Conservation (phyloP, 2,329 filamentous ascomycete species). For the Monosporascus ibericus region DNA sequence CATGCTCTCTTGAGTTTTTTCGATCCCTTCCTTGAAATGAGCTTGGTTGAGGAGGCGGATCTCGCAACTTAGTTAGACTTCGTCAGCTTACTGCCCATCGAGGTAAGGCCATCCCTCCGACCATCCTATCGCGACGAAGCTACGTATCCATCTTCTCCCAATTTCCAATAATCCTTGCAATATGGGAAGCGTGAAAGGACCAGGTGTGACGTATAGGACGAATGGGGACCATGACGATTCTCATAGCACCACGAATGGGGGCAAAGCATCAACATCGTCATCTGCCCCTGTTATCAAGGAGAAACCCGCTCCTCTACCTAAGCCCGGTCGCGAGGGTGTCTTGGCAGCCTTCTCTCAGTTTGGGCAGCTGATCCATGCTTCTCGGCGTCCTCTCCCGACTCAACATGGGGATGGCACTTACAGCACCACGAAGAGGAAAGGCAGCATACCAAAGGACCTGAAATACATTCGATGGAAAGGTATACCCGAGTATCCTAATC, state of each 20-base stretch:
- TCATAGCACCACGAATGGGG: slow-evolving; percentile 9
- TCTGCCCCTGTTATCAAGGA: slow-evolving; percentile 13
- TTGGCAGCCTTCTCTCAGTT: slow-evolving; percentile 27
- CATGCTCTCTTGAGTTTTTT: not conserved
- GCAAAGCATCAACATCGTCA: slow-evolving; percentile 6
- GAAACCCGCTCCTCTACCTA: slow-evolving; percentile 13
- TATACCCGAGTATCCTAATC: slow-evolving; percentile 20
- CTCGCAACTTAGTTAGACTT: too few species aligned
- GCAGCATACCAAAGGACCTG: slow-evolving; percentile 50
- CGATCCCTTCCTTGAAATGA: too few species aligned
- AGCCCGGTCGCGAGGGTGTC: slow-evolving; percentile 27
- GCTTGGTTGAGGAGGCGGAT: too few species aligned
- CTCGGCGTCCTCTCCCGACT: slow-evolving; percentile 55
- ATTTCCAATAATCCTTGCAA: not conserved
- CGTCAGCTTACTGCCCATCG: too few species aligned
- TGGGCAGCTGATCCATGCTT: slow-evolving; percentile 36
- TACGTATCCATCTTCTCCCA: too few species aligned
- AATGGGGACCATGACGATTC: slow-evolving; percentile 5
- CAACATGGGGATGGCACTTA: slow-evolving; percentile 60
- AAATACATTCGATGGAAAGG: slow-evolving; percentile 45
- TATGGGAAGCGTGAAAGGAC: slow-evolving; percentile 10
- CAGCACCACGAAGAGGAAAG: slow-evolving; percentile 38
- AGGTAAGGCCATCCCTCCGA: too few species aligned
- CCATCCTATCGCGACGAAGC: too few species aligned
- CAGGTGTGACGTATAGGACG: slow-evolving; percentile 5